phyloP scores from a whole-genome alignment of 2,329 filamentous ascomycete genomes.

The Calonectria pseudoreteaudii region DNA sequence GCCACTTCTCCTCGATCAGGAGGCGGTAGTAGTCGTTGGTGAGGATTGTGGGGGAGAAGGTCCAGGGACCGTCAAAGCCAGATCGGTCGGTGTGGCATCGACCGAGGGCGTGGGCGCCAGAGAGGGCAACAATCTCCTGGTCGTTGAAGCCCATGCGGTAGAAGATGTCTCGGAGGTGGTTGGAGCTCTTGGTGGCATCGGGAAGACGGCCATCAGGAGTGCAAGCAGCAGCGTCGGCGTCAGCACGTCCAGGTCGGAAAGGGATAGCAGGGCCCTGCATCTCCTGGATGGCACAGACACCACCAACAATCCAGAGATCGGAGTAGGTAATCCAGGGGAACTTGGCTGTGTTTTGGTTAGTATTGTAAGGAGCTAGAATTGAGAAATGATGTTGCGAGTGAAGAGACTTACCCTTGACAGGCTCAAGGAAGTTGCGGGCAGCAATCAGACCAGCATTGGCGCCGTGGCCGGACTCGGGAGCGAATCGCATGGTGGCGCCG shows the following conservation, averaged over 20 bases:
- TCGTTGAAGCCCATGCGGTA: conserved; percentile 98
- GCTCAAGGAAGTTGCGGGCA: conserved; percentile 93
- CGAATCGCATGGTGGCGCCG: conserved; percentile 96
- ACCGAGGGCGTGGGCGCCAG: conserved; percentile 87
- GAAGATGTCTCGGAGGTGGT: conserved; percentile 93
- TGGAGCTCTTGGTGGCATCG: conserved; percentile 81
- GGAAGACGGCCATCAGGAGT: conserved; percentile 91
- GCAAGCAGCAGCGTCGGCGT: conserved; percentile 85
- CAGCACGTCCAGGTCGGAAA: conserved; percentile 86
- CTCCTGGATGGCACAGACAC: conserved; percentile 90
- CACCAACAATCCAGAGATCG: conserved; percentile 94
- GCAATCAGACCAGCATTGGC: conserved; percentile 91
- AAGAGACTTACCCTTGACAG: conserved; percentile 77
- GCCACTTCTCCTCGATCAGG: conserved; percentile 92
- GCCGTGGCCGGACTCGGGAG: conserved; percentile 88
- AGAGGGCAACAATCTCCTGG: conserved; percentile 92
- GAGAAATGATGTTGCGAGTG: not conserved
- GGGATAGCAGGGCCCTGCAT: conserved; percentile 91
- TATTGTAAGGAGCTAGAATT: not conserved
- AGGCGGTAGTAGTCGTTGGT: conserved; percentile 97
- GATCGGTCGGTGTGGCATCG: conserved; percentile 91
- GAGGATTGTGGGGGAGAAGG: conserved; percentile 88
- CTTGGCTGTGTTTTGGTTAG: conserved; percentile 56
- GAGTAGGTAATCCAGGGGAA: conserved; percentile 98
- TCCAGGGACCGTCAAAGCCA: conserved; percentile 91